Base-by-base conservation (phyloP, 192 early-diverging fungal genomes). In the Dimargaris xerosporica region DNA sequence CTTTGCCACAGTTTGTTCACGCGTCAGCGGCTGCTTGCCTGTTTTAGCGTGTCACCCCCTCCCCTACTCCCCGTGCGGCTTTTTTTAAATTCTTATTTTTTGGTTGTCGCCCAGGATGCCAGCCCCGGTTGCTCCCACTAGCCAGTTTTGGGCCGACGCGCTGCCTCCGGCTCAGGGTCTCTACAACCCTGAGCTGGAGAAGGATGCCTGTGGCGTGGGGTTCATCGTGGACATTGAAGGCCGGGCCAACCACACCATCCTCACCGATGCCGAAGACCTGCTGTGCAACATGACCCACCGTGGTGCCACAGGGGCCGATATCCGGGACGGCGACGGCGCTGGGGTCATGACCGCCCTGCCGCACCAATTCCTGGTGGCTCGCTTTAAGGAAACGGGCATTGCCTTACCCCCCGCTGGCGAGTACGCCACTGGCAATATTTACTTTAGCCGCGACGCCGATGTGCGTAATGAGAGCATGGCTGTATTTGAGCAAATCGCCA, bases 231-330 rank as follows among this genome's bases (percentile, higher is more conserved):
- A 91, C 75, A 93, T 98, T 75, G 89, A 91, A 70, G 95, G 93
- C 65, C 66, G 67, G 21, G 66, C 73, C 28, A 80, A 85, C 45
- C 91, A 98, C 82, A 80, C 83, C 65, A 88, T 96, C 64, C 83
- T 98, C 46, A 85, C 79, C 62, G 89, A 98, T 77, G 93, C 93
- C 13, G 79, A 84, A 64, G 76, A 77, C 69, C 82, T 98, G 67
- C 86, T 98, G 41, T 96, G 94, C 82, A 96, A 98, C 78, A 98
- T 98, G 96, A 94, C 91, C 61, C 96, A 98, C 75, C 85, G 96
- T 64, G 96, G 96, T 66, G 96, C 93, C 16, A 83, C 85, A 7
- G 90, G 91, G 60, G 91, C 93, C 45, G 93, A 96, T 69, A 82
- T 85, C 54, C 84, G 94, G 30, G 96, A 98, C 68, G 96, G 96